Conservation (phyloP, 495 filamentous ascomycete species). For the Corynascus novoguineensis region DNA sequence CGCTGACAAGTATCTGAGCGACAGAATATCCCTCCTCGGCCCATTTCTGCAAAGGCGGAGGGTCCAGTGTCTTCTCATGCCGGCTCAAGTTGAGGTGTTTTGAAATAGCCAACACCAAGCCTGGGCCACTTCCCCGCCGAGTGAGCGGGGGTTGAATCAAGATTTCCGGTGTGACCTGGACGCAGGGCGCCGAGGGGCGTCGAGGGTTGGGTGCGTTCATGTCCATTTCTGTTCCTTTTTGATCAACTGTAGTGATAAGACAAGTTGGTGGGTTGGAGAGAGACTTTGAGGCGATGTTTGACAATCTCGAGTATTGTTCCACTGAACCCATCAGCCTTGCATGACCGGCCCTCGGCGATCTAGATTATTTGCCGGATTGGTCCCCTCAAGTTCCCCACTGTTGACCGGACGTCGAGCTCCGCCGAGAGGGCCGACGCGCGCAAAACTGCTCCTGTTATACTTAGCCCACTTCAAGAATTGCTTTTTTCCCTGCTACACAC, state of each 20-base stretch:
- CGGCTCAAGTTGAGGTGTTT: constrained; percentile 5
- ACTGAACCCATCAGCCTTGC: neutral
- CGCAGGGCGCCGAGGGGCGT: neutral
- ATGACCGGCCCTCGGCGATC: neutral
- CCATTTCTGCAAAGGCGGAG: constrained; percentile 51
- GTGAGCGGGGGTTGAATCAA: constrained; percentile 51
- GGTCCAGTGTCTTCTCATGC: constrained; percentile 32
- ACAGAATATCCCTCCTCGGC: constrained; percentile 56
- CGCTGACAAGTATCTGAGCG: constrained; percentile 31
- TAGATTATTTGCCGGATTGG: neutral
- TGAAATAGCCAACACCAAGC: constrained; percentile 42
- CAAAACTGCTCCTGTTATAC: no score
- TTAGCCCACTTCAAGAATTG: no score
- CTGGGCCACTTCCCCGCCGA: constrained; percentile 50
- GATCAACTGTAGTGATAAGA: neutral
- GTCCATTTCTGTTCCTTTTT: neutral
- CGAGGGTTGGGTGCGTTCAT: neutral
- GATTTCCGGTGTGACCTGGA: constrained; percentile 12
- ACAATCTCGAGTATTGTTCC: neutral
- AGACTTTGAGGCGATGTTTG: no score
- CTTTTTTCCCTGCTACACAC: no score
- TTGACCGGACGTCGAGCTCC: neutral
- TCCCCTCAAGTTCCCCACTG: neutral
- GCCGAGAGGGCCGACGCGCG: no score
- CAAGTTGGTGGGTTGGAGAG: neutral